phyloP scores from a whole-genome alignment of 1,284 basidiomycete species.

The Xanthoconium separans region DNA sequence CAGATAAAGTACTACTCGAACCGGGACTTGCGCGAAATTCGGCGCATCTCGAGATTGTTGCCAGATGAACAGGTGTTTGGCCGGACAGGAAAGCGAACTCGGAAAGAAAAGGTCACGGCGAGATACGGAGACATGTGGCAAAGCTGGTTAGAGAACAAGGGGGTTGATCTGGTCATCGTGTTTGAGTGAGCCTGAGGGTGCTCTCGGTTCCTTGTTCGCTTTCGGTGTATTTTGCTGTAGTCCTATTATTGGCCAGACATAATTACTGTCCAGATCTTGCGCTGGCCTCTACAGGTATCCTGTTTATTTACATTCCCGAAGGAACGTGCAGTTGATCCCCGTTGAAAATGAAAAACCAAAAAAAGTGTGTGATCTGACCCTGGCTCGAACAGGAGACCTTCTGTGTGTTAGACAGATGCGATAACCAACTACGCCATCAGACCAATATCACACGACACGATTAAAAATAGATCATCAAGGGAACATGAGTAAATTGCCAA shows the following conservation, averaged over 20 bases:
- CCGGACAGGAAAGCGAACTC: background rate
- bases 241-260: too few relatives aligned
- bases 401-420: constrained; percentile 75
- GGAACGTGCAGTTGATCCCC: too few relatives aligned
- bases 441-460: too few relatives aligned
- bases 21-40: constrained; percentile 39
- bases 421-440: constrained; percentile 81
- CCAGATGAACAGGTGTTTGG: constrained; percentile 35
- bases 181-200: constrained; percentile 22
- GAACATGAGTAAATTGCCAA: too few relatives aligned
- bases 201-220: background rate
- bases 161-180: constrained; percentile 22
- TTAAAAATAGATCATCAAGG: too few relatives aligned
- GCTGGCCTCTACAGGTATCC: background rate
- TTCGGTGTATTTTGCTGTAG: background rate
- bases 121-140: constrained; percentile 37
- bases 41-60: constrained; percentile 36
- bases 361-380: constrained; percentile 43
- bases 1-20: constrained; percentile 35
- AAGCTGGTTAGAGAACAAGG: constrained; percentile 33
- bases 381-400: constrained; percentile 60
- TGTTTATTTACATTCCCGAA: too few relatives aligned
- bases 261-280: too few relatives aligned
- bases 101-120: constrained; percentile 11
- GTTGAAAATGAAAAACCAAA: background rate